Conservation (phyloP, 495 filamentous ascomycete genomes). For the Apiosordaria backusii region DNA sequence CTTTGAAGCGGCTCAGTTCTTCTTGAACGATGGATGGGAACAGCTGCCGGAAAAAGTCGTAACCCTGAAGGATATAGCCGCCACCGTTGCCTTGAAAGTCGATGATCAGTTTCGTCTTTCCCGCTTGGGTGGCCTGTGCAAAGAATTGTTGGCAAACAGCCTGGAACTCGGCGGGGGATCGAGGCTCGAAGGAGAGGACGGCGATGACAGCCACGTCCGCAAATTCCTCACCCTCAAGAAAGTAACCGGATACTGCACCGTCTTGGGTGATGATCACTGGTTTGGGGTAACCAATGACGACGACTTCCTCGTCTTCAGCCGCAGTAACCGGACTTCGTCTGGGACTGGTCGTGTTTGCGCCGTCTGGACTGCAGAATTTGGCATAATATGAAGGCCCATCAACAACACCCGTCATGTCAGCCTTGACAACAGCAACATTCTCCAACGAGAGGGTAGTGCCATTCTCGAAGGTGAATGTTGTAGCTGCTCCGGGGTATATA, state of each 20-base stretch:
- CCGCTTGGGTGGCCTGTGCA: slow-evolving; percentile 30
- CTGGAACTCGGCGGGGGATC: slow-evolving; percentile 35
- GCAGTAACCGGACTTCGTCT: neutral
- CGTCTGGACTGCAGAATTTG: slow-evolving; percentile 24
- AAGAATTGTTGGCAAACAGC: slow-evolving; percentile 40
- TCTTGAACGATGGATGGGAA: slow-evolving; percentile 29
- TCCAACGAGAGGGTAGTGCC: slow-evolving; percentile 18
- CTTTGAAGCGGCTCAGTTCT: slow-evolving; percentile 25
- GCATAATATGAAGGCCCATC: slow-evolving; percentile 16
- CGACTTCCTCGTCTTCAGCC: slow-evolving; percentile 16
- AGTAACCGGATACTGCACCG: slow-evolving; percentile 49
- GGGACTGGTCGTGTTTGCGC: slow-evolving; percentile 8
- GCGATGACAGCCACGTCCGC: slow-evolving; percentile 38
- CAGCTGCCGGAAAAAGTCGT: slow-evolving; percentile 39
- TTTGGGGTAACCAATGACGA: slow-evolving; percentile 44
- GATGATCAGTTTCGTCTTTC: slow-evolving; percentile 51
- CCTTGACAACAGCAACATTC: slow-evolving; percentile 20
- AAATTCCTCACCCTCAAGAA: slow-evolving; percentile 39
- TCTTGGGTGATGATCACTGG: slow-evolving; percentile 43
- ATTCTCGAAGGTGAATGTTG: slow-evolving; percentile 28
- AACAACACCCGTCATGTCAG: slow-evolving; percentile 15
- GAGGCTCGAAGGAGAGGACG: slow-evolving; percentile 22
- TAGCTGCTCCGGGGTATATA: slow-evolving; percentile 22
- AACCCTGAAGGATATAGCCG: slow-evolving; percentile 44
- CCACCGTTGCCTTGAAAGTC: slow-evolving; percentile 52